These are phyloP conservation scores for Tilletia setariae DNA, from an alignment of 1,284 basidiomycete species.

Conservation along the genomic window DNA sequence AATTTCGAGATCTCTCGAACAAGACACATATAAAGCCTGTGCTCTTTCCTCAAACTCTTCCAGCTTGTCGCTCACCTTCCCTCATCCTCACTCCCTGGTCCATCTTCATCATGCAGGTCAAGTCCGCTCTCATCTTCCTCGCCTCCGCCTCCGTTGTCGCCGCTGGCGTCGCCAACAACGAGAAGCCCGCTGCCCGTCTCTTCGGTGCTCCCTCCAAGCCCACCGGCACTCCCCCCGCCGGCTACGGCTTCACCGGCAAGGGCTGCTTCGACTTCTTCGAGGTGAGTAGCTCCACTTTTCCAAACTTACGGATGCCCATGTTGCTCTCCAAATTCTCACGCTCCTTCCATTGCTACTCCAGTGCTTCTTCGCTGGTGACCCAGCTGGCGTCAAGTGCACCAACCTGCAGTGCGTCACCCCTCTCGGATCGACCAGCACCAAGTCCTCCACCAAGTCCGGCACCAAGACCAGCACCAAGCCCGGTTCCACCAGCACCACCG, in stretches of 20 bases:
- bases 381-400: not conserved
- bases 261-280: constrained; percentile 15
- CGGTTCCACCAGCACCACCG: not conserved
- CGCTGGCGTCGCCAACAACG: constrained; percentile 3
- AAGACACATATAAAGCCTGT: too few species aligned
- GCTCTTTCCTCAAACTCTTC: not conserved
- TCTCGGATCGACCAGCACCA: not conserved
- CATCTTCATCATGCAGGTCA: not conserved
- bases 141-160: constrained; percentile 7
- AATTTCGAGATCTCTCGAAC: too few species aligned
- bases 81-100: not conserved
- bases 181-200: not conserved
- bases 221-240: constrained; percentile 7
- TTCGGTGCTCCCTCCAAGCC: constrained; percentile 11
- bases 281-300: not conserved
- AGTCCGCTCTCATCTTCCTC: constrained; percentile 6
- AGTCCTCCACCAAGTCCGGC: not conserved
- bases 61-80: not conserved
- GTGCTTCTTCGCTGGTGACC: constrained; percentile 12
- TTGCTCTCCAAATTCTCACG: not conserved
- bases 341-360: not conserved
- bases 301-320: not conserved
- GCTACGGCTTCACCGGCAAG: constrained; percentile 9
- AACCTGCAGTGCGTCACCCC: constrained; percentile 6
- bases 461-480: not conserved